A percentile compares a stretch with the other conserved stretches of the same genome.
Evolutionary conservation across 345 rosid genomes (phyloP).

Genomic region (Euphorbia tirucalli): DNA sequence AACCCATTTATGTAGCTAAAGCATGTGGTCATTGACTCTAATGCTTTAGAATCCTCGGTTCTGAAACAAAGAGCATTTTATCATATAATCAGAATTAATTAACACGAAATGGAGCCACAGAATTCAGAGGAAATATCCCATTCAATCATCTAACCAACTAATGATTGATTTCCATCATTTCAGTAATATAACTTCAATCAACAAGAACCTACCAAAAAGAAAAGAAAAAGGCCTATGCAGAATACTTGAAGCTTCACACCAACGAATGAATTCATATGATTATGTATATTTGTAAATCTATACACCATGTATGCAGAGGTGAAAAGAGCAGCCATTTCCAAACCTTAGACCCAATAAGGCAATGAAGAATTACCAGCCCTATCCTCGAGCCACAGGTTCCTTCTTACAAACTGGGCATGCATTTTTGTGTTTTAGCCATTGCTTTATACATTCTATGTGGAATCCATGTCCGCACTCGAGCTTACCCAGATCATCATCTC

Average conservation of each 20-base stretch:
- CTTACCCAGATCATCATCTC: slow-evolving; percentile 61
- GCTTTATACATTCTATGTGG: slow-evolving; percentile 77
- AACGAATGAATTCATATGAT: slow-evolving; percentile 31
- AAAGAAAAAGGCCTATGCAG: background rate
- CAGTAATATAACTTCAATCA: slow-evolving; percentile 19
- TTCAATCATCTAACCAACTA: slow-evolving; percentile 3
- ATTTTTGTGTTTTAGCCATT: slow-evolving; percentile 81
- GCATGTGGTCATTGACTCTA: no score
- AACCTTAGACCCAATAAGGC: background rate
- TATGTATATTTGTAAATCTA: slow-evolving; percentile 34
- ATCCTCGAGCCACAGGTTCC: slow-evolving; percentile 48
- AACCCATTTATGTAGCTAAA: no score
- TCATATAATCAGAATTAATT: background rate
- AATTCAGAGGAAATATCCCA: slow-evolving; percentile 2
- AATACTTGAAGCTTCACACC: slow-evolving; percentile 21
- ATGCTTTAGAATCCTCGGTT: no score
- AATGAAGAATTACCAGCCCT: slow-evolving; percentile 10
- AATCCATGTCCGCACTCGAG: slow-evolving; percentile 75
- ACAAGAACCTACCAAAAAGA: background rate
- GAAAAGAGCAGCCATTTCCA: slow-evolving; percentile 9
- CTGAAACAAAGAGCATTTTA: background rate
- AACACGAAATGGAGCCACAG: background rate
- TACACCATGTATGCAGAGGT: slow-evolving; percentile 26
- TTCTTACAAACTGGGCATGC: slow-evolving; percentile 81
- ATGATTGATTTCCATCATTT: slow-evolving; percentile 17